Percentiles rank a stretch among this genome's conserved stretches.
These are phyloP conservation scores for Saccharomycopsis crataegensis DNA, from an alignment of 1,139 yeast genomes.

Conservation along the genomic window DNA sequence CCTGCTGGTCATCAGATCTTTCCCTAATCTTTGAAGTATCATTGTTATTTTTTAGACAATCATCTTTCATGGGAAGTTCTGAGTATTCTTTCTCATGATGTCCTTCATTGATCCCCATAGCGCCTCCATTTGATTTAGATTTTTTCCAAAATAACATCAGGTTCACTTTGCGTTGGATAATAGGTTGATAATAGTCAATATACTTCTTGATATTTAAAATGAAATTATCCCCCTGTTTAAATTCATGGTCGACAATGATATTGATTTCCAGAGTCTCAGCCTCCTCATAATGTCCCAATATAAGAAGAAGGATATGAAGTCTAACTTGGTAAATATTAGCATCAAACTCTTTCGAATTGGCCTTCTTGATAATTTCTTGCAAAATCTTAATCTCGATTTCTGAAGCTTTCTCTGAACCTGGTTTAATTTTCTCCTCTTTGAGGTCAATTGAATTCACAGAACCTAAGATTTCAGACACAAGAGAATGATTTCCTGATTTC, in stretches of 20 bases:
- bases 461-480: too few relatives aligned
- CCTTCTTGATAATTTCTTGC: neutral
- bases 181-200: slow-evolving; percentile 14
- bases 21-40: too few relatives aligned
- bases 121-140: too few relatives aligned
- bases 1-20: too few relatives aligned
- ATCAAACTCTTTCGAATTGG: slow-evolving; percentile 1
- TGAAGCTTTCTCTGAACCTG: too few relatives aligned
- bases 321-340: slow-evolving; percentile 15
- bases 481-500: too few relatives aligned
- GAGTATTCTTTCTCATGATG: neutral
- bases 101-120: too few relatives aligned
- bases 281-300: neutral
- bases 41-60: neutral
- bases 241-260: slow-evolving; percentile 2
- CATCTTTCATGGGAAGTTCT: neutral
- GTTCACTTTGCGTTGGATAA: neutral
- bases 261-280: neutral
- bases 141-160: neutral
- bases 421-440: too few relatives aligned
- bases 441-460: too few relatives aligned
- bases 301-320: neutral
- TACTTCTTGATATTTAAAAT: slow-evolving; percentile 10
- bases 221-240: slow-evolving; percentile 3
- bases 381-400: neutral